Evolutionary conservation across 1,139 yeast genomes (phyloP), one percentile per base, ranked within the genome.

Genomic region (Sporopachydermia cereana): DNA sequence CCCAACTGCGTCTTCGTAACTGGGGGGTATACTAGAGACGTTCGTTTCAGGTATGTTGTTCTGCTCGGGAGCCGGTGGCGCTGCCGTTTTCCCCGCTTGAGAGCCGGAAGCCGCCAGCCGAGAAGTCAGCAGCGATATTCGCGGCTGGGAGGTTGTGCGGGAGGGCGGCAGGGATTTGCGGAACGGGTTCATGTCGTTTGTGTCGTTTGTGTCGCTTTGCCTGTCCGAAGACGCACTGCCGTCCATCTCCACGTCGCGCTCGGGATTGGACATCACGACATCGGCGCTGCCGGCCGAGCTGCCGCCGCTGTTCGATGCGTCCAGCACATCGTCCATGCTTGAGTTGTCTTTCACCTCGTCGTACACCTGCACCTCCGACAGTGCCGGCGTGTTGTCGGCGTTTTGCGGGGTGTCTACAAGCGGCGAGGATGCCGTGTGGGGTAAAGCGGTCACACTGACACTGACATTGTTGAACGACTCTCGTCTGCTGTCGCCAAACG

Each of bases 71-170:
- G 7, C 12, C 29, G 29, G 14, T 7, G 29, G 29, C 7, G 29
- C 29, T 7, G 14, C 7, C 14, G 7, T 7, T 7, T 7, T 7
- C 14, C 14, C 12, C 29, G 7, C 12, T 7, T 14, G 7, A 25
- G 12, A 7, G 14, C 12, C 7, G 21, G 24, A 48, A 3, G 48
- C 54, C 5, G 61, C 57, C 31, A 59, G 52, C 44, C 54, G 56
- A 2, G 63, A 57, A 2, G 63, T 57, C 42, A 60, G 48, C 24
- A 60, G 48, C 18, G 61, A 57, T 2, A 60, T 56, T 18, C 60
- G 50, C 34, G 48, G 44, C n/a, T 41, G 45, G 2, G 54, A 47
- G 7, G 46, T 45, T 25, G 41, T 16, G 45, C 24, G 47, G 41
- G 43, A 34, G 41, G 27, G 49, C 44, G 41, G 45, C 29, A 45